These are phyloP conservation scores for Pyrus hybrid DNA, from an alignment of 331 rosid genomes.

Conservation along the genomic window DNA sequence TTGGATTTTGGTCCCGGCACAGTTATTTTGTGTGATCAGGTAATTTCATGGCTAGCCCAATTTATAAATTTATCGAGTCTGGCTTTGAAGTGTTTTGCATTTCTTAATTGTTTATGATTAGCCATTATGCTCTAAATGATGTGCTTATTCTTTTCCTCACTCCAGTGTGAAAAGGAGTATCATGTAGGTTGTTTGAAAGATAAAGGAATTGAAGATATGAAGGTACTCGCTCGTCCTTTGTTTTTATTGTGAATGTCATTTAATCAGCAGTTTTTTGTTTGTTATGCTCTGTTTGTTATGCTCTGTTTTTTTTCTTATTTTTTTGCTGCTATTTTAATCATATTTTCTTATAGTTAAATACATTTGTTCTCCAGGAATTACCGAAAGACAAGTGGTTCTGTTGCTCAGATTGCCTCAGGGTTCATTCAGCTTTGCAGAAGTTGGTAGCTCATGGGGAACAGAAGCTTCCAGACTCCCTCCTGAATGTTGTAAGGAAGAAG, in stretches of 20 bases:
- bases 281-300: background rate
- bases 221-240: slow-evolving; percentile 31
- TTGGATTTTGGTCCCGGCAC: slow-evolving; percentile 62
- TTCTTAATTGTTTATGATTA: background rate
- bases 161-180: slow-evolving; percentile 76
- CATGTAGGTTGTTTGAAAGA: slow-evolving; percentile 79
- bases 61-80: background rate
- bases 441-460: slow-evolving; percentile 41
- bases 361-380: slow-evolving; percentile 39
- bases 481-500: slow-evolving; percentile 43
- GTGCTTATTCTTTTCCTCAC: background rate
- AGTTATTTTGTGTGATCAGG: slow-evolving; percentile 84
- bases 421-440: slow-evolving; percentile 38
- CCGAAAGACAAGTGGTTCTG: slow-evolving; percentile 82
- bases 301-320: background rate
- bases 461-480: slow-evolving; percentile 41
- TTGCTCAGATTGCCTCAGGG: slow-evolving; percentile 34
- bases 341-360: background rate
- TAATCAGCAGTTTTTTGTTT: background rate
- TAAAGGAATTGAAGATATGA: slow-evolving; percentile 39
- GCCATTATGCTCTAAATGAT: background rate
- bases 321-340: background rate
- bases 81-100: background rate
- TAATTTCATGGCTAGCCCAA: slow-evolving; percentile 2
- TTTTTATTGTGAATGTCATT: background rate